These are phyloP conservation scores for Taphrina populina DNA, from an alignment of 1,139 yeast genomes.

Conservation along the genomic window DNA sequence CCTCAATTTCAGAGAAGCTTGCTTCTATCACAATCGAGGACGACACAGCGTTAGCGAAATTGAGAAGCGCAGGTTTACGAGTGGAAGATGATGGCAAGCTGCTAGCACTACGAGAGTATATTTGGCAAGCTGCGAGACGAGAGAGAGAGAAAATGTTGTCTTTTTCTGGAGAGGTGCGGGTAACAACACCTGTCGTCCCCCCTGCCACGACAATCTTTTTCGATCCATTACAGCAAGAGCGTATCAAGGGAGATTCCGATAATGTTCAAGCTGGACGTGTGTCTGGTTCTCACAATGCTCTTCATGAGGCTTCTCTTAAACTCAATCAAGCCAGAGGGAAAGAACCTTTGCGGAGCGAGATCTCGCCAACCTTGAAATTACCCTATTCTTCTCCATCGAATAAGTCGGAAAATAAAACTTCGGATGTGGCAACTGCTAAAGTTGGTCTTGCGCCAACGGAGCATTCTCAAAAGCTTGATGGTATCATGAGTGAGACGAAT, in stretches of 20 bases:
- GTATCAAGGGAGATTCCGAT: not conserved
- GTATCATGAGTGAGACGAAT: no score
- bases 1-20: not conserved
- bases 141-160: not conserved
- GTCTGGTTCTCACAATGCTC: no score
- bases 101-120: constrained; percentile 64
- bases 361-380: no score
- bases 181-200: not conserved
- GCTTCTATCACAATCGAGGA: constrained; percentile 49
- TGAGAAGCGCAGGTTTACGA: constrained; percentile 67
- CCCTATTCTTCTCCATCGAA: no score
- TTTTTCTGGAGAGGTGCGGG: not conserved
- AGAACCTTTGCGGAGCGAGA: no score
- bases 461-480: no score
- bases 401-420: no score
- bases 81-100: constrained; percentile 83
- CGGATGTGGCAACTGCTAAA: not conserved
- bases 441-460: no score
- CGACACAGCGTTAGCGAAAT: constrained; percentile 67
- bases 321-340: no score
- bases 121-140: constrained; percentile 48
- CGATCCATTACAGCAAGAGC: constrained; percentile 6
- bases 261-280: no score
- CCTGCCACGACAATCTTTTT: constrained; percentile 22
- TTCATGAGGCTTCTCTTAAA: no score